Evolutionary conservation across 1,139 yeast species (phyloP).

Genomic region (Suhomyces bribrorum): DNA sequence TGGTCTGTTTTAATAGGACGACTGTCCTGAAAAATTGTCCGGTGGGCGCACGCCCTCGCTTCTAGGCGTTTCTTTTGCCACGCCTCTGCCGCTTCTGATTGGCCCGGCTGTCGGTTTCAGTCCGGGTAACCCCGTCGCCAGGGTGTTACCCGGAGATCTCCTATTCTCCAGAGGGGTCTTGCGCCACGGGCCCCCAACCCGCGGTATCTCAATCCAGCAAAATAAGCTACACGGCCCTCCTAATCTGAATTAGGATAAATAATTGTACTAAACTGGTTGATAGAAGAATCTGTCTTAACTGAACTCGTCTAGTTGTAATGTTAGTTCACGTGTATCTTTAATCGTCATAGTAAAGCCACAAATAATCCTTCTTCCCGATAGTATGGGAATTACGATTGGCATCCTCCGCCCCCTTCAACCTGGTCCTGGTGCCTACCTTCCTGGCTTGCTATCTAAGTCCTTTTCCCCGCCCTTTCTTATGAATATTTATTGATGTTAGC

Average conservation of each 20-base stretch:
- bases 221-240: not conserved
- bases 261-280: not conserved
- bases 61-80: conserved; percentile 1
- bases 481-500: not conserved
- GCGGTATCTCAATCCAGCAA: not conserved
- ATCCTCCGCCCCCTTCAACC: not conserved
- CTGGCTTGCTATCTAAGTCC: not conserved
- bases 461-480: not conserved
- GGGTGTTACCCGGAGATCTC: conserved; percentile 11
- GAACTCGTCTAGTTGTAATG: conserved; percentile 1
- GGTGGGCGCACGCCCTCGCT: conserved; percentile 4
- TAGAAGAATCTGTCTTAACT: not conserved
- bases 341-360: not conserved
- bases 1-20: conserved; percentile 10
- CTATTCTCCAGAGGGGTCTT: conserved; percentile 6
- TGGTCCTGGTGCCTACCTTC: not conserved
- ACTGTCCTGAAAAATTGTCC: conserved; percentile 5
- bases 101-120: not conserved
- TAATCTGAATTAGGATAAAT: conserved; percentile 1
- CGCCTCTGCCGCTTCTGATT: conserved; percentile 6
- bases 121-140: conserved; percentile 6
- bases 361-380: not conserved
- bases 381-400: not conserved
- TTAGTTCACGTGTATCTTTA: not conserved
- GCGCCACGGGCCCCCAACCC: conserved; percentile 7